These are phyloP conservation scores for Hypoxylon sp. DNA, from an alignment of 2,329 filamentous ascomycete genomes.

Conservation along the genomic window DNA sequence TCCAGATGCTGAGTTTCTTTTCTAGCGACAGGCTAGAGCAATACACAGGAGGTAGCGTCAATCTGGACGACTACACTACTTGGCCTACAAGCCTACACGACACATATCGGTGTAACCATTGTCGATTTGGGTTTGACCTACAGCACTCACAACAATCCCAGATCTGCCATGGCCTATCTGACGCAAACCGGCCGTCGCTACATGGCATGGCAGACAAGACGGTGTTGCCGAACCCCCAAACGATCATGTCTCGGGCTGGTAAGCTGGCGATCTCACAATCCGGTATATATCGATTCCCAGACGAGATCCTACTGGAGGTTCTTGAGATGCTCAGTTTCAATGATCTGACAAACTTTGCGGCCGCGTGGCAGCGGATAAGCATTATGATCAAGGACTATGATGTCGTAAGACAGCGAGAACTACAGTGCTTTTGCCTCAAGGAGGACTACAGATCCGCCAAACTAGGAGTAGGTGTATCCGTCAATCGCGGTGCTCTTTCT, in stretches of 20 bases:
- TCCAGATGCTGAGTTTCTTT: slow-evolving; percentile 62
- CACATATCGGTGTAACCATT: slow-evolving; percentile 40
- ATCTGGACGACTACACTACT: slow-evolving; percentile 42
- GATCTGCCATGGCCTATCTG: neutral
- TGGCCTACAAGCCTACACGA: slow-evolving; percentile 3
- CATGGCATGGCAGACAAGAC: neutral
- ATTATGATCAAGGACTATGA: slow-evolving; percentile 47
- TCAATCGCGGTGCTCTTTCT: slow-evolving; percentile 43
- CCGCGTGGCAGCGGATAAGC: slow-evolving; percentile 49
- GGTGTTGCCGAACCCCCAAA: neutral
- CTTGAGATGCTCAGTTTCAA: slow-evolving; percentile 47
- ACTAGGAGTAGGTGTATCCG: slow-evolving; percentile 54
- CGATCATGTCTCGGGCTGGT: no score
- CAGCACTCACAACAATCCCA: neutral
- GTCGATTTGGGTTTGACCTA: slow-evolving; percentile 33
- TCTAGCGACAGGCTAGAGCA: slow-evolving; percentile 56
- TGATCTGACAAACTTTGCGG: slow-evolving; percentile 49
- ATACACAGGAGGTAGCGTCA: slow-evolving; percentile 31
- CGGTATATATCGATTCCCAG: slow-evolving; percentile 46
- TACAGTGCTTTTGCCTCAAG: slow-evolving; percentile 58
- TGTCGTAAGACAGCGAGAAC: slow-evolving; percentile 52
- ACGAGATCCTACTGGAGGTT: slow-evolving; percentile 52
- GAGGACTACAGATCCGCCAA: slow-evolving; percentile 48
- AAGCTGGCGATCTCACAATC: no score
- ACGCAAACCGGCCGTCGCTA: slow-evolving; percentile 27